Evolutionary conservation across 768 basidiomycete genomes (phyloP), one percentile per base, ranked within the genome.

Genomic region (Naganishia kalamii): DNA sequence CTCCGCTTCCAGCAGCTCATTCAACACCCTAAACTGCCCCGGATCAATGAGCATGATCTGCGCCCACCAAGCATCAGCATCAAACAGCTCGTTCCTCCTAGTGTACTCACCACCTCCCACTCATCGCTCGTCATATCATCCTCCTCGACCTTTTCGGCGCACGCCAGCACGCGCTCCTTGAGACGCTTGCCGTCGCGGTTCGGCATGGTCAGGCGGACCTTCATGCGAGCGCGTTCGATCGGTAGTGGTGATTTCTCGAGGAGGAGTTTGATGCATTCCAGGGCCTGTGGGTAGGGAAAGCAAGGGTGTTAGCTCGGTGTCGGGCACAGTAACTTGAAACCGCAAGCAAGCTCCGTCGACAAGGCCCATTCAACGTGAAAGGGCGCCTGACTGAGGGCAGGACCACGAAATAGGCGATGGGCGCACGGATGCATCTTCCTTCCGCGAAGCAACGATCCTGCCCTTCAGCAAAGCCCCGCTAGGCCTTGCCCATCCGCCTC

Each of bases 11-110:
- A 98, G 79, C 44, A 98, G 78, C 66, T 98, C 94, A 71, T 88
- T 89, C 69, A 99, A 84, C 21, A 88, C 82, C 37, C 89, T 86
- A 84, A 96, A 94, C 70, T 89, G 87, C 44, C 88, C 85, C 4
- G 96, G 94, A 75, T 97, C 92, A 66, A 98, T 97, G 62, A 94
- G 82, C 81, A 94, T 83, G 50, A 88, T 84, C 94, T 98, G 71
- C 13, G 60, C 8, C n/a, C 43, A 43, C 30, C 15, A n/a, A 44
- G 51, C 11, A 46, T 17, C 29, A 23, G 21, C 51, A 23, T n/a
- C 27, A 15, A 27, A 1, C 21, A 29, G 8, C 8, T 7, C 46
- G 10, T 21, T 7, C 7, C 48, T 30, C 12, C 48, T 25, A 48
- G 2, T 30, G 25, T 30, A 81, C 90, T 76, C 76, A 97, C 94